Base-by-base conservation (phyloP, 345 rosid species). In the Carallia pectinifolia region DNA sequence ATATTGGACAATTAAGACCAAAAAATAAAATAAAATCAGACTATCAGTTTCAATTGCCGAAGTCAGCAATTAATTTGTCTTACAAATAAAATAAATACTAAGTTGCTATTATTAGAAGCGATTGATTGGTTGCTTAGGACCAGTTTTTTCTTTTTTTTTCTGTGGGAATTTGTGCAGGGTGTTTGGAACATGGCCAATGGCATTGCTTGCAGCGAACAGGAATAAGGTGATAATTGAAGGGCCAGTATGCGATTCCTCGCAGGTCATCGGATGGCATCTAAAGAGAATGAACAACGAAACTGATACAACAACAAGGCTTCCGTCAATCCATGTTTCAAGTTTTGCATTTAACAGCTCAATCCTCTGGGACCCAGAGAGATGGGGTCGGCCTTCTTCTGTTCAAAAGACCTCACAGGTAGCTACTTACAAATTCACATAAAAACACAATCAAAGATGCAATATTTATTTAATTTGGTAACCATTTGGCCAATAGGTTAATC, bases 131-230 rank as follows among this genome's bases (percentile, higher is more conserved):
- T 69, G 23, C 60, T 13, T 9, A 27, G 7, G 33, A 30, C n/a
- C 29, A 30, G 33, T 13, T 17, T 15, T 58, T 59, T 33, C 17
- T 39, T 38, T 8, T 4, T 23, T 7, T 16, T 23, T 23, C 23
- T 23, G 23, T 23, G 23, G 23, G 23, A 23, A 23, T 23, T 23
- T 50, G 6, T 67, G 72, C 67, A 94, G 99, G 82, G 92, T 84
- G 65, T 87, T 92, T 2, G 99, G 99, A 27, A 85, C 96, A 17
- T 95, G 99, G 97, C 90, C 97, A 9, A 76, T 86, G 89, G 97
- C 97, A 47, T 70, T 90, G 6, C 65, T 90, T 31, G 75, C 90
- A 9, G 84, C 90, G 7, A 83, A 92, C 81, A 80, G 77, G 82
- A 81, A 81, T 68, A 83, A 81, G 67, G 97, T 86, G 59, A 72